Evolutionary conservation across 2,329 filamentous ascomycete genomes (phyloP), one percentile per base, ranked within the genome.

Genomic region (Raffaelea deltoideospora): DNA sequence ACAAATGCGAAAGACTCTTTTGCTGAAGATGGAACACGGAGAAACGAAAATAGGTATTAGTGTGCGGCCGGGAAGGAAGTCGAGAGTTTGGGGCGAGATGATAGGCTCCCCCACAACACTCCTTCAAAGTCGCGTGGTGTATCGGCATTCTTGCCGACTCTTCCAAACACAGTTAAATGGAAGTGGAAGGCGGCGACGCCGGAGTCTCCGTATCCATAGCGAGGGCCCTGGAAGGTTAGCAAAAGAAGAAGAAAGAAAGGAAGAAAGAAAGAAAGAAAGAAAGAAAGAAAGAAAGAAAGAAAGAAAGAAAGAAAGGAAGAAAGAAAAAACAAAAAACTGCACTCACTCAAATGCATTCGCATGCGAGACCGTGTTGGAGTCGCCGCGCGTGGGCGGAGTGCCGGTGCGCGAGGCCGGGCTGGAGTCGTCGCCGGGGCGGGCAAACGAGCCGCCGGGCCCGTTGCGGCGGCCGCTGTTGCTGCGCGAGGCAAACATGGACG

Each of bases 301-400:
- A n/a, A n/a, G n/a, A n/a, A n/a, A n/a, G n/a, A n/a, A n/a, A n/a
- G n/a, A n/a, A n/a, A n/a, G n/a, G n/a, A n/a, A n/a, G n/a, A n/a
- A n/a, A n/a, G n/a, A n/a, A n/a, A n/a, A n/a, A n/a, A n/a, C n/a
- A n/a, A n/a, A n/a, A n/a, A n/a, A n/a, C n/a, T n/a, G n/a, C 5
- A 50, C 79, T 69, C 75, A 95, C 87, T 85, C 88, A 65, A 94
- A 98, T 48, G 87, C 79, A 66, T 98, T 98, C 48, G 78, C 75
- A 52, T 81, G 81, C 41, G 42, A 45, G 10, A 46, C 44, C 74
- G 79, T 37, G 72, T 69, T 50, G 32, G 53, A 50, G 34, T 54
- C 50, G 21, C 31, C 28, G 37, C 63, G 58, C 17, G 70, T 72
- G 32, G 86, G 82, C 38, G 87, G 87, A 34, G 88, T 96, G 50